Evolutionary conservation across 2,329 filamentous ascomycete species (phyloP).

Genomic region (Aurifilum marmelostoma): DNA sequence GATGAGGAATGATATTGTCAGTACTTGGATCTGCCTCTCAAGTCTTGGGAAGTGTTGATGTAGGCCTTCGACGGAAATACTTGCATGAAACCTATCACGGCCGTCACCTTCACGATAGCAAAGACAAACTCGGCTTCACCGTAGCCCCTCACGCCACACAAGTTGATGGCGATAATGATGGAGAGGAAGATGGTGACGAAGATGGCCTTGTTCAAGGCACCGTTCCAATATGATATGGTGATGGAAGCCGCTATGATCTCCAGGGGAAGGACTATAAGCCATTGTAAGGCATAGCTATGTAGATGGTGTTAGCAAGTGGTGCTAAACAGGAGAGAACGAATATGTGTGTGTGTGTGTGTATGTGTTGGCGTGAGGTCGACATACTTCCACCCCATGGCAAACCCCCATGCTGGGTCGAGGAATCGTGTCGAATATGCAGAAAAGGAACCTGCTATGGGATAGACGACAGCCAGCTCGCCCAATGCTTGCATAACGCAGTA

Average conservation of each 20-base stretch:
- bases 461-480: conserved; percentile 88
- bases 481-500: conserved; percentile 91
- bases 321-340: not conserved
- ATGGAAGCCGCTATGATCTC: conserved; percentile 88
- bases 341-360: too few species aligned
- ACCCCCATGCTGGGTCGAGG: conserved; percentile 90
- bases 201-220: conserved; percentile 65
- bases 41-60: not conserved
- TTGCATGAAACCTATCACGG: conserved; percentile 86
- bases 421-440: conserved; percentile 91
- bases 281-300: conserved; percentile 78
- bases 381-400: conserved; percentile 93
- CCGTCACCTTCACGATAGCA: conserved; percentile 81
- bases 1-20: conserved; percentile 29
- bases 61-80: conserved; percentile 37
- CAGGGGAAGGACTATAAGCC: conserved; percentile 80
- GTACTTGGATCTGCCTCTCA: not conserved
- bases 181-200: conserved; percentile 84
- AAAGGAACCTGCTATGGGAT: conserved; percentile 90
- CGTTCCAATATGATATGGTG: conserved; percentile 80
- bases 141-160: conserved; percentile 87
- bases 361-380: too few species aligned
- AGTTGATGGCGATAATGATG: conserved; percentile 77
- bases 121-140: conserved; percentile 91
- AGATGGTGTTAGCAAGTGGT: conserved; percentile 16